These are phyloP conservation scores for Colletotrichum sansevieriae DNA, from an alignment of 2,329 filamentous ascomycete species.

Conservation along the genomic window DNA sequence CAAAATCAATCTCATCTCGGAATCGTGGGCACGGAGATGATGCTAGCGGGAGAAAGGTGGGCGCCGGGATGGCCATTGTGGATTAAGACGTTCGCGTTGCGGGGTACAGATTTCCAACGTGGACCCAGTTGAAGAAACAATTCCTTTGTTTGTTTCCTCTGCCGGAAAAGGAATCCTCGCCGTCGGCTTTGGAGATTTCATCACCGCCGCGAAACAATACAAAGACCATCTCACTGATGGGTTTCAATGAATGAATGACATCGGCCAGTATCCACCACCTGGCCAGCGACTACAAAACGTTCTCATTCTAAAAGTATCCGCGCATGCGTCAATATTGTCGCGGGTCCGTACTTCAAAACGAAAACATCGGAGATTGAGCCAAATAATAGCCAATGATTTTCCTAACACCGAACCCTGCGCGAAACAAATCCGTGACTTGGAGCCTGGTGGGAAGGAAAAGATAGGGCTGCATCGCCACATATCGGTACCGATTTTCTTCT, in stretches of 20 bases:
- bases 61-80: constrained; percentile 21
- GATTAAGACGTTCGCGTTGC: constrained; percentile 30
- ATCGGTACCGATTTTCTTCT: constrained; percentile 13
- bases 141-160: constrained; percentile 13
- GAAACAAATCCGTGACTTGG: constrained; percentile 25
- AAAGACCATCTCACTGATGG: not conserved
- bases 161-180: not conserved
- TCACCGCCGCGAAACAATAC: not conserved
- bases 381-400: not conserved
- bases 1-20: constrained; percentile 32
- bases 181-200: constrained; percentile 4
- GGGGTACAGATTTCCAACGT: constrained; percentile 30
- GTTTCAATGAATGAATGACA: constrained; percentile 11
- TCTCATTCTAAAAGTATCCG: not conserved
- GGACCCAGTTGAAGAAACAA: constrained; percentile 21
- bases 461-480: constrained; percentile 47
- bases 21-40: constrained; percentile 27
- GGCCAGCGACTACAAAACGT: not conserved
- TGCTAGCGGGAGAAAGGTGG: constrained; percentile 19
- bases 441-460: constrained; percentile 11
- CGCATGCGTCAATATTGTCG: constrained; percentile 17
- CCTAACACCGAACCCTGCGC: not conserved
- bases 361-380: constrained; percentile 32
- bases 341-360: constrained; percentile 10
- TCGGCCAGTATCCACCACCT: constrained; percentile 35